Evolutionary conservation across 345 rosid genomes (phyloP).

Genomic region (Acer negundo): DNA sequence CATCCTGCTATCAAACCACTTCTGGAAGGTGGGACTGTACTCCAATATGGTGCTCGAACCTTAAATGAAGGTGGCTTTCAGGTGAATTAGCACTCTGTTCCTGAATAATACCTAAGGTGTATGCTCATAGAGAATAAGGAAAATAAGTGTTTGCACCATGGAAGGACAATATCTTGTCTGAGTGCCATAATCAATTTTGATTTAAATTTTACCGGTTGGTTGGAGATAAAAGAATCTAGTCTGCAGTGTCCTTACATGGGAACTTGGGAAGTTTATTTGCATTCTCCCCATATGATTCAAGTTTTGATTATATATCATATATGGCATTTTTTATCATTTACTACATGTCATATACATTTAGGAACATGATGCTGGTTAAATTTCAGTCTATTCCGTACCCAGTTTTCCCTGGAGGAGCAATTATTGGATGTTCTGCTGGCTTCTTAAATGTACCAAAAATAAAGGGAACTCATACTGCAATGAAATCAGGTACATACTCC

Average conservation of each 20-base stretch:
- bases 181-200: conserved; percentile 1
- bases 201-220: not conserved
- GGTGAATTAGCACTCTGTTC: conserved; percentile 46
- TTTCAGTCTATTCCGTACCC: conserved; percentile 99
- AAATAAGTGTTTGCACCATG: not conserved
- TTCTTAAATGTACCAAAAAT: conserved; percentile 95
- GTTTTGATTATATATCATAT: conserved; percentile 3
- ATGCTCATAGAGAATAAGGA: not conserved
- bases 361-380: conserved; percentile 79
- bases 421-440: conserved; percentile 96
- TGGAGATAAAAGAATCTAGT: not conserved
- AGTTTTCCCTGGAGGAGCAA: conserved; percentile 97
- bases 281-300: not conserved
- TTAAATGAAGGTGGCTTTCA: conserved; percentile 98
- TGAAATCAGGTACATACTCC: conserved; percentile 81
- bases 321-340: not conserved
- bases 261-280: not conserved
- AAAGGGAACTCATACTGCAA: conserved; percentile 98
- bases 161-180: not conserved
- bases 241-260: not conserved
- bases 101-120: not conserved
- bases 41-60: conserved; percentile 96
- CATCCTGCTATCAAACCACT: conserved; percentile 83
- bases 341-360: conserved; percentile 24
- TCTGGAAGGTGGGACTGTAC: conserved; percentile 86